Evolutionary conservation across 2,329 filamentous ascomycete genomes (phyloP).

Genomic region (Teratosphaeria nubilosa): DNA sequence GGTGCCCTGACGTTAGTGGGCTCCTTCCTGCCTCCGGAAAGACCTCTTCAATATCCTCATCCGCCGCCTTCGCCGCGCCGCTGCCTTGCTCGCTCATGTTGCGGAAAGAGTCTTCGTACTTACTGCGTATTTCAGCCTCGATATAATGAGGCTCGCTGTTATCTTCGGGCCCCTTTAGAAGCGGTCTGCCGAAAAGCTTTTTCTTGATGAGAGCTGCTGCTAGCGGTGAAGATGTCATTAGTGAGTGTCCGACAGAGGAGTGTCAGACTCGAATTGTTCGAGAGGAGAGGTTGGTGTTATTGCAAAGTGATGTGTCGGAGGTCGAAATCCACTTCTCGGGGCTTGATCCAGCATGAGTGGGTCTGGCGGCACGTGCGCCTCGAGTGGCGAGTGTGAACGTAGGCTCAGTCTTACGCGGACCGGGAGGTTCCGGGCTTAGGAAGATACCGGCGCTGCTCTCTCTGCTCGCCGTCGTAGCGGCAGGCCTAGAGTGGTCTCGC

Average conservation of each 20-base stretch:
- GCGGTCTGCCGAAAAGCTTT: neutral
- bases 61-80: neutral
- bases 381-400: neutral
- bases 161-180: neutral
- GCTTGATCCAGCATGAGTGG: neutral
- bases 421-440: neutral
- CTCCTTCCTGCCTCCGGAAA: neutral
- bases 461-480: neutral
- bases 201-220: neutral
- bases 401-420: neutral
- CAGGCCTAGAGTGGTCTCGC: neutral
- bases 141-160: neutral
- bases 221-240: neutral
- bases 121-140: neutral
- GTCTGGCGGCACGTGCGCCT: neutral
- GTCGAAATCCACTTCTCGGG: neutral
- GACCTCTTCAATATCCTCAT: neutral
- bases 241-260: neutral
- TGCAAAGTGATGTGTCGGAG: neutral
- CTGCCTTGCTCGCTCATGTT: neutral
- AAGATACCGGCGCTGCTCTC: neutral
- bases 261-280: neutral
- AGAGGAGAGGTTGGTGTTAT: neutral
- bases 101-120: neutral
- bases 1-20: neutral